Percentiles rank a stretch among this genome's conserved stretches.
Evolutionary conservation across 1,284 basidiomycete species (phyloP).

Genomic region (Heliocybe sulcata): DNA sequence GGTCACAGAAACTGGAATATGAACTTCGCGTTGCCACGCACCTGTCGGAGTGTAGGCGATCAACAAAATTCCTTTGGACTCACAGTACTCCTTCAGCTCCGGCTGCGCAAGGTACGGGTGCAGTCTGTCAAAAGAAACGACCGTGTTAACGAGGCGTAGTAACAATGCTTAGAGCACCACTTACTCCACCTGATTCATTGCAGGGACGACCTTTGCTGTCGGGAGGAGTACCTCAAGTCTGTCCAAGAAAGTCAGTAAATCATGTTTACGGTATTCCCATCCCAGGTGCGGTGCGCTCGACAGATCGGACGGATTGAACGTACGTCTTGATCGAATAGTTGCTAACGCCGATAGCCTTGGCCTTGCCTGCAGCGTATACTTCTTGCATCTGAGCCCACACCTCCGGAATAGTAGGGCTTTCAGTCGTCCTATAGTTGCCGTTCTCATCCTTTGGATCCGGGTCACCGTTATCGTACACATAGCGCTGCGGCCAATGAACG

Average conservation of each 20-base stretch:
- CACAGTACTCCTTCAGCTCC: conserved; percentile 44
- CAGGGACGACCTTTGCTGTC: conserved; percentile 27
- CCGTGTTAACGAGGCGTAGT: background rate
- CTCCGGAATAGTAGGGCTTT: conserved; percentile 27
- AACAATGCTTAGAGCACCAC: background rate
- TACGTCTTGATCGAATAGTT: conserved; percentile 36
- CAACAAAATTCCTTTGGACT: conserved; percentile 43
- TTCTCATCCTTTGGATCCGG: conserved; percentile 13
- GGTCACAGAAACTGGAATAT: no score
- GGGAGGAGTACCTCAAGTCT: conserved; percentile 31
- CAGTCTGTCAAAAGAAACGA: conserved; percentile 15
- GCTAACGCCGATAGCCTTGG: conserved; percentile 39
- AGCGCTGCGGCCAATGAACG: conserved; percentile 7
- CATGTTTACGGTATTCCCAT: background rate
- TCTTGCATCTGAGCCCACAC: conserved; percentile 42
- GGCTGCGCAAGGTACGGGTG: conserved; percentile 44
- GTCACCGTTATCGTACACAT: conserved; percentile 8
- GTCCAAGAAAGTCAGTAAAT: background rate
- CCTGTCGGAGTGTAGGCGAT: conserved; percentile 58
- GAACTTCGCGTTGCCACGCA: no score
- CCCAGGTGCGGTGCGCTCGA: no score
- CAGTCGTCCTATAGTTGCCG: conserved; percentile 23
- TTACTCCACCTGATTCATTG: conserved; percentile 28
- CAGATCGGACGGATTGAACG: no score
- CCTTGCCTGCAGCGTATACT: conserved; percentile 32